phyloP scores from a whole-genome alignment of 768 basidiomycete species.

The Macrolepiota fuliginosa region DNA sequence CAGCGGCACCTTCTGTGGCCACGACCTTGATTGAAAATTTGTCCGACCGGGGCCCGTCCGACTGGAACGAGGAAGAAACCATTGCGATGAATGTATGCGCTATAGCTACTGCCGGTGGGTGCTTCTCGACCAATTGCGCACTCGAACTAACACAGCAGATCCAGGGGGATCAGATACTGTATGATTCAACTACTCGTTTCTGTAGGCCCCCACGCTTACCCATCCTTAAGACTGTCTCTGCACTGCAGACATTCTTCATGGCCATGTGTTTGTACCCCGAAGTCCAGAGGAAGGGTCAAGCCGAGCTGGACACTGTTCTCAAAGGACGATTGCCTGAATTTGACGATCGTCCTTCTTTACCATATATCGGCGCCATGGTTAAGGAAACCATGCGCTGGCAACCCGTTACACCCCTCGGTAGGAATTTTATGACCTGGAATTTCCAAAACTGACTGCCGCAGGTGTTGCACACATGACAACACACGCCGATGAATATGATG shows the following conservation, averaged over 20 bases:
- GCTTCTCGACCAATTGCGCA: not conserved
- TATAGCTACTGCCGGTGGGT: conserved; percentile 5
- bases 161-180: conserved; percentile 16
- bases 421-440: not conserved
- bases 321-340: conserved; percentile 35
- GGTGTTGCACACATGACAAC: conserved; percentile 5
- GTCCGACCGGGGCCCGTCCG: conserved; percentile 1
- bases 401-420: conserved; percentile 14
- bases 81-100: conserved; percentile 9
- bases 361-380: conserved; percentile 34
- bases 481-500: conserved; percentile 13
- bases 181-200: not conserved
- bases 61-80: conserved; percentile 7
- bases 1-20: conserved; percentile 4
- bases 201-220: not conserved
- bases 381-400: conserved; percentile 28
- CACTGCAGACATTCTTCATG: conserved; percentile 31
- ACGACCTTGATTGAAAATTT: conserved; percentile 6
- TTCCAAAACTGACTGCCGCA: not conserved
- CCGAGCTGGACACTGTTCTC: conserved; percentile 38
- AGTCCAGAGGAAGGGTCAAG: conserved; percentile 33
- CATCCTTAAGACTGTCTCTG: conserved; percentile 24
- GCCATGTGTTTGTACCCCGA: conserved; percentile 38
- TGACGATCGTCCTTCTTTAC: conserved; percentile 27
- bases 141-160: not conserved